Conservation (phyloP, 805 yeast species). For the Groenewaldozyma tartarivorans region DNA sequence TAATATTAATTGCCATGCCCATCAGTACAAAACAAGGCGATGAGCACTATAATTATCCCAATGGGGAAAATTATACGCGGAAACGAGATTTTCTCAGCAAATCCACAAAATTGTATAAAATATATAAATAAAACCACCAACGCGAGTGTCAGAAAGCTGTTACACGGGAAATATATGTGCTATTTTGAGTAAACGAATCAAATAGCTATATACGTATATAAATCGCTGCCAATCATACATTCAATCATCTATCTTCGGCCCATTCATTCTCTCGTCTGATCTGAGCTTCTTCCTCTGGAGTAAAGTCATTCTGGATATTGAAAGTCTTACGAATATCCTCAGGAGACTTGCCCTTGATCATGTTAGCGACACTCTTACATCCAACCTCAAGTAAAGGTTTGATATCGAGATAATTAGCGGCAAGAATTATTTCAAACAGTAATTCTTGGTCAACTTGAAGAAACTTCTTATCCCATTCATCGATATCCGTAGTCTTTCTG, state of each 20-base stretch:
- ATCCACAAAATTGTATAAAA: too few relatives aligned
- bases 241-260: slow-evolving; percentile 33
- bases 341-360: slow-evolving; percentile 38
- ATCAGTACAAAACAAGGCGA: too few relatives aligned
- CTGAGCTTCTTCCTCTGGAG: slow-evolving; percentile 40
- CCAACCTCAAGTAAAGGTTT: slow-evolving; percentile 37
- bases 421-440: slow-evolving; percentile 38
- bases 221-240: background rate
- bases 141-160: too few relatives aligned
- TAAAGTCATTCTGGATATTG: slow-evolving; percentile 37
- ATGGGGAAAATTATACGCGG: too few relatives aligned
- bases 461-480: slow-evolving; percentile 92
- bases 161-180: background rate
- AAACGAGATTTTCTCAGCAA: too few relatives aligned
- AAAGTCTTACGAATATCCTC: slow-evolving; percentile 38
- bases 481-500: slow-evolving; percentile 82
- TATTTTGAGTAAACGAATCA: background rate
- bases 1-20: too few relatives aligned
- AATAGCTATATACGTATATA: background rate
- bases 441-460: slow-evolving; percentile 76
- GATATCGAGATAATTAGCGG: slow-evolving; percentile 40
- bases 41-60: too few relatives aligned
- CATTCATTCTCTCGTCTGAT: slow-evolving; percentile 38
- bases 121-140: too few relatives aligned
- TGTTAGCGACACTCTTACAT: slow-evolving; percentile 40